These are phyloP conservation scores for Castanospermum australe DNA, from an alignment of 306 rosid genomes.

Conservation along the genomic window DNA sequence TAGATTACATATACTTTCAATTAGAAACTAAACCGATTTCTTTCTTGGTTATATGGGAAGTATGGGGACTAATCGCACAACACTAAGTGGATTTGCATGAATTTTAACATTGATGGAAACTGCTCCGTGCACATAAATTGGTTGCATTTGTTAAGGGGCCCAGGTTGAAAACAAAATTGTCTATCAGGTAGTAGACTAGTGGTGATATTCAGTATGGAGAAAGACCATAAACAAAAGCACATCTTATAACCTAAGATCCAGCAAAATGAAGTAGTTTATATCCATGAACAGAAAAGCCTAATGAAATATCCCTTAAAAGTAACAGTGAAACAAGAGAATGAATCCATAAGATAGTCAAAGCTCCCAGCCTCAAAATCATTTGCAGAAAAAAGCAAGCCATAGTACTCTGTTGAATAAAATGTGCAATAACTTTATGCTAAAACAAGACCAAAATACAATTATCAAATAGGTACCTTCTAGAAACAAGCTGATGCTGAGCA, in stretches of 20 bases:
- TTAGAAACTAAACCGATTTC: not conserved
- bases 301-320: not conserved
- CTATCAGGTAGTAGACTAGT: not conserved
- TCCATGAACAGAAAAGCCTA: not conserved
- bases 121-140: not conserved
- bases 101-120: not conserved
- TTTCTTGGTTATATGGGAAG: not conserved
- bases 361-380: not conserved
- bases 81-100: not conserved
- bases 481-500: constrained; percentile 77
- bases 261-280: not conserved
- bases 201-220: constrained; percentile 7
- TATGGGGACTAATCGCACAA: not conserved
- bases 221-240: constrained; percentile 12
- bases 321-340: not conserved
- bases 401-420: constrained; percentile 14
- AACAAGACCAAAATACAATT: constrained; percentile 7
- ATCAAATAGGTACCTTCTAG: constrained; percentile 72
- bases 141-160: not conserved
- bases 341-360: not conserved
- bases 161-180: constrained; percentile 2
- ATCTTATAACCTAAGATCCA: not conserved
- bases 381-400: not conserved
- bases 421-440: not conserved
- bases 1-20: not conserved